Percentiles rank a stretch among this genome's conserved stretches.
These are phyloP conservation scores for Chaetomium sp. DNA, from an alignment of 2,329 filamentous ascomycete species.

Conservation along the genomic window DNA sequence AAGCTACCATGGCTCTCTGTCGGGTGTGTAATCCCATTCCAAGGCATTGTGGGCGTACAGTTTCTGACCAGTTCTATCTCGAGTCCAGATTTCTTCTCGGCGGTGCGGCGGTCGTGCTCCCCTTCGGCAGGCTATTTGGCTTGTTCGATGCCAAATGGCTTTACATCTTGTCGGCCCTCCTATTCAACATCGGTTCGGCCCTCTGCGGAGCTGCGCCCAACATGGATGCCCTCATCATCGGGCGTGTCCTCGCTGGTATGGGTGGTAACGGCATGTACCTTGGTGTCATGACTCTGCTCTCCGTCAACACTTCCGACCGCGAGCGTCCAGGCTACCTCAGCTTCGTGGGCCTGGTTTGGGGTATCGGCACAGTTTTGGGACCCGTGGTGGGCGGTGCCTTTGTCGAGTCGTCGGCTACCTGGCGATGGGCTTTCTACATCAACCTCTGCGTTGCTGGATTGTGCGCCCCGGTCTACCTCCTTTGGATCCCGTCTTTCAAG, in stretches of 20 bases:
- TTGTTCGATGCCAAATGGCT: conserved; percentile 49
- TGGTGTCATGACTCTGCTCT: conserved; percentile 42
- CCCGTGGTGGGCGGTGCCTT: conserved; percentile 53
- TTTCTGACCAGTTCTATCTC: not conserved
- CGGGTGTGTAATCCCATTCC: not conserved
- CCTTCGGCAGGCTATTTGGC: conserved; percentile 41
- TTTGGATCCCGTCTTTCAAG: conserved; percentile 37
- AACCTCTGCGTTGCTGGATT: conserved; percentile 54
- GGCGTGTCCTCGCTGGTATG: conserved; percentile 49
- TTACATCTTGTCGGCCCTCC: conserved; percentile 30
- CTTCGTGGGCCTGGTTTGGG: conserved; percentile 43
- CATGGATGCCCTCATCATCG: conserved; percentile 52
- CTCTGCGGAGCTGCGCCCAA: conserved; percentile 49
- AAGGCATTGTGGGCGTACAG: no score
- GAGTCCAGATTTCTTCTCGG: conserved; percentile 5
- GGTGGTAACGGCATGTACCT: conserved; percentile 50
- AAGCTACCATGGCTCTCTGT: conserved; percentile 48
- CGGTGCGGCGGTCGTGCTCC: not conserved
- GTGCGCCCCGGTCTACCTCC: conserved; percentile 37
- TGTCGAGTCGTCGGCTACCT: conserved; percentile 45
- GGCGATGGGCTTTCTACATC: conserved; percentile 58
- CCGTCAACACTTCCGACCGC: conserved; percentile 33
- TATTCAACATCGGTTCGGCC: conserved; percentile 40
- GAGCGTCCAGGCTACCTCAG: conserved; percentile 39
- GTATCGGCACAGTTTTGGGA: conserved; percentile 50